Base-by-base conservation (phyloP, 495 filamentous ascomycete genomes). In the Lasiosphaeria miniovina region DNA sequence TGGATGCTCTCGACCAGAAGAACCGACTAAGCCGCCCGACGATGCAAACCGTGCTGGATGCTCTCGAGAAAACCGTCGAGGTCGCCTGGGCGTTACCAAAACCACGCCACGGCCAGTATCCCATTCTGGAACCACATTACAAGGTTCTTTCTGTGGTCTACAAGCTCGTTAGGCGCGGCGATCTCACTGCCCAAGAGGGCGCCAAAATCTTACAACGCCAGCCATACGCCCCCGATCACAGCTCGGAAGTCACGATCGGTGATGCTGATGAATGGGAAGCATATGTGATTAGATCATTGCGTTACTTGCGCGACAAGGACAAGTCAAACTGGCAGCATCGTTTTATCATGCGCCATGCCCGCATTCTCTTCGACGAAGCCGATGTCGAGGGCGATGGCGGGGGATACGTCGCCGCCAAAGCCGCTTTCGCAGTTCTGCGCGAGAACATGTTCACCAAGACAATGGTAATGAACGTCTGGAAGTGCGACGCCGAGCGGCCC, bases 311-410 rank as follows among this genome's bases (percentile, higher is more conserved):
- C 60, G 84, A 83, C 51, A 90, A 90, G 31, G 94, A 99, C 67
- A 96, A 96, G 74, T 86, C 89, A 4, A 91, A 96, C 66, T 99
- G 94, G 94, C 94, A 99, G 69, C 94, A 99, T 66, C 88, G 94
- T 3, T 91, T 99, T 77, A 88, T 89, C 61, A 83, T 84, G 51
- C 86, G 92, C 38, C 85, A 81, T 63, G 92, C 91, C 9, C 85
- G 86, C 64, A 83, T 96, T 52, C 76, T 93, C 33, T 96, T 89
- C 65, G 72, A 81, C 34, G 70, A 72, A 36, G 61, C 71, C 45
- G 64, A 67, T 15, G 55, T 70, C 36, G 70, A 71, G 15, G 64
- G 46, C 33, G 55, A 66, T 14, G 58, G 54, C 40, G 58, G 24
- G 8, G 62, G 51, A 32, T 61, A 63, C 35, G 63, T 71, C 11